phyloP scores from a whole-genome alignment of 495 filamentous ascomycete genomes.

The Neurospora intermedia region DNA sequence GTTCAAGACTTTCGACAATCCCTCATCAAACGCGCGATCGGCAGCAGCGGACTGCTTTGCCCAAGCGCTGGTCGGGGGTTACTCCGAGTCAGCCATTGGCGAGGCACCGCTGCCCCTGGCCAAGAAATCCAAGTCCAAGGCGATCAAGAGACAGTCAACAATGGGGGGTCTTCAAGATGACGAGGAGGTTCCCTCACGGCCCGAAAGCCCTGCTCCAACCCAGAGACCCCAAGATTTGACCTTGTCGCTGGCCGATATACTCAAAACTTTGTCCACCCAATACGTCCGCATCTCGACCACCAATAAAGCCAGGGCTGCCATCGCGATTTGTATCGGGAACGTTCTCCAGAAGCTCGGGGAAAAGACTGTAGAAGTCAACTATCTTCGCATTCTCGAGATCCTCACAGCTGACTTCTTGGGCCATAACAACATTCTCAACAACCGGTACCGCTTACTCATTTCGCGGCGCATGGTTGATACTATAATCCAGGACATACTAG shows the following conservation, averaged over 20 bases:
- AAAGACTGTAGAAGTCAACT: slow-evolving; percentile 66
- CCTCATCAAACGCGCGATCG: slow-evolving; percentile 61
- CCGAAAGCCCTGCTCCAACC: slow-evolving; percentile 57
- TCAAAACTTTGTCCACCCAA: slow-evolving; percentile 70
- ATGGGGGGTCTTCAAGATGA: slow-evolving; percentile 46
- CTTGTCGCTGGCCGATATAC: slow-evolving; percentile 66
- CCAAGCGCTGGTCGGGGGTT: slow-evolving; percentile 64
- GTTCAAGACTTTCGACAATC: slow-evolving; percentile 77
- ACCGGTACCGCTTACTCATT: slow-evolving; percentile 79
- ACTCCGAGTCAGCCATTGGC: slow-evolving; percentile 51
- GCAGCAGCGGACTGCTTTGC: slow-evolving; percentile 83
- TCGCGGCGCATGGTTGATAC: slow-evolving; percentile 77
- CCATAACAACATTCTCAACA: slow-evolving; percentile 62
- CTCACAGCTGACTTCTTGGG: slow-evolving; percentile 71
- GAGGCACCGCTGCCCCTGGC: slow-evolving; percentile 47
- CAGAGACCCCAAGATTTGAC: slow-evolving; percentile 62
- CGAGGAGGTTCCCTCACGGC: slow-evolving; percentile 64
- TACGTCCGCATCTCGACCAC: slow-evolving; percentile 73
- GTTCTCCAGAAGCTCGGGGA: slow-evolving; percentile 64
- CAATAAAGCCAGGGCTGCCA: slow-evolving; percentile 68
- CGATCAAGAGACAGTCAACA: slow-evolving; percentile 57
- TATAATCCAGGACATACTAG: slow-evolving; percentile 76
- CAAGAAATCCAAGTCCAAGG: slow-evolving; percentile 62
- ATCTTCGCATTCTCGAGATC: slow-evolving; percentile 69
- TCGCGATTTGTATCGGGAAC: slow-evolving; percentile 79